These are phyloP conservation scores for Xylaria sp. DNA, from an alignment of 2,329 filamentous ascomycete genomes.

Conservation along the genomic window DNA sequence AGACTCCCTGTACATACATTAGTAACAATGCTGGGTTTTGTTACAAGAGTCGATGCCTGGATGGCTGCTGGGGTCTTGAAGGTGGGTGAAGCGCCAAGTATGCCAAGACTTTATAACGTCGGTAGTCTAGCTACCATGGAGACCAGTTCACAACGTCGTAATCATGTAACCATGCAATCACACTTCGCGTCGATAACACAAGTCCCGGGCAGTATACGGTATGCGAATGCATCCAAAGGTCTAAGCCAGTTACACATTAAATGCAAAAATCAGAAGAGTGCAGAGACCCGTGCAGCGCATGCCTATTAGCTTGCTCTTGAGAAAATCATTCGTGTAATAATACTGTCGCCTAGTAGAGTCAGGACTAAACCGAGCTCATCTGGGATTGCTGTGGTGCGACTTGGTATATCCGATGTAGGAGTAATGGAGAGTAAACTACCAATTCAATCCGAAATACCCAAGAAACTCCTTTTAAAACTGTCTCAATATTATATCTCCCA, in stretches of 20 bases:
- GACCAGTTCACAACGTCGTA: slow-evolving; percentile 12
- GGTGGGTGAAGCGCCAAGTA: slow-evolving; percentile 5
- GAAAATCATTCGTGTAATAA: not conserved
- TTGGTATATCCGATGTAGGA: too few species aligned
- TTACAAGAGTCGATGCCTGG: not conserved
- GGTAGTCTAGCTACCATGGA: not conserved
- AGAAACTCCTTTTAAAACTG: too few species aligned
- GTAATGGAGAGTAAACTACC: too few species aligned
- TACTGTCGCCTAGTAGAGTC: not conserved
- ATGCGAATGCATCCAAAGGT: not conserved
- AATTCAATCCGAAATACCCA: too few species aligned
- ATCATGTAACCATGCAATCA: slow-evolving; percentile 7
- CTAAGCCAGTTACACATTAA: not conserved
- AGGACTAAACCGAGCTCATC: not conserved
- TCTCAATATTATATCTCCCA: too few species aligned
- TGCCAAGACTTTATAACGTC: not conserved
- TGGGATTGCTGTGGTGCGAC: too few species aligned
- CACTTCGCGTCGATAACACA: slow-evolving; percentile 7
- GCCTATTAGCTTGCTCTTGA: not conserved
- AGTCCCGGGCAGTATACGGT: slow-evolving; percentile 17
- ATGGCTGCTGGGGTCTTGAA: not conserved
- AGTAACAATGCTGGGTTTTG: too few species aligned
- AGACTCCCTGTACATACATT: slow-evolving; percentile 10
- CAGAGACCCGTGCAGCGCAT: slow-evolving; percentile 12
- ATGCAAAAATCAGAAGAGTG: not conserved